Evolutionary conservation across 805 yeast genomes (phyloP).

Genomic region (Candida suzukii): DNA sequence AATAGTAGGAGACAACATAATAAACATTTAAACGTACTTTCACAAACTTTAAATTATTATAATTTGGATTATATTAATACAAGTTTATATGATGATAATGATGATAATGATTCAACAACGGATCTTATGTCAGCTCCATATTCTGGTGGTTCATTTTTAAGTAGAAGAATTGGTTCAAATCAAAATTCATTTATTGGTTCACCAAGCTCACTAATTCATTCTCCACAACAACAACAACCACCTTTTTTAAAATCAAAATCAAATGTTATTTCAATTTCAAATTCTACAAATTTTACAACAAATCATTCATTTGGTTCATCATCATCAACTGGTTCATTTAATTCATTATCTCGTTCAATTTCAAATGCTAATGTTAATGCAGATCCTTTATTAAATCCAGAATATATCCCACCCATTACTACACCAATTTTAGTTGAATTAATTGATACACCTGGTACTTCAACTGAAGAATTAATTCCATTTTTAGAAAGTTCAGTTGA

Average conservation of each 20-base stretch:
- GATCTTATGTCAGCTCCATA: not conserved
- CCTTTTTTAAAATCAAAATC: not conserved
- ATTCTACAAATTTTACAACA: not conserved
- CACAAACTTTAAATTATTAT: constrained; percentile 17
- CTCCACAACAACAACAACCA: not conserved
- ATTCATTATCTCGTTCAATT: not conserved
- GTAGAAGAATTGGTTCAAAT: not conserved
- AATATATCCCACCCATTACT: constrained; percentile 40
- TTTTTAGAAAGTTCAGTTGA: constrained; percentile 68
- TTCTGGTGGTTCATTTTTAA: not conserved
- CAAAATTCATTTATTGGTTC: not conserved
- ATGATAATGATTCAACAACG: not conserved
- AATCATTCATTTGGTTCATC: not conserved
- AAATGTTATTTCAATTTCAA: not conserved
- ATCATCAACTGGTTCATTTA: not conserved
- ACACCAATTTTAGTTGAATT: constrained; percentile 62
- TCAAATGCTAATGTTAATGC: constrained; percentile 1
- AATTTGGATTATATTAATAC: constrained; percentile 18
- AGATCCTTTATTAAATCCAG: constrained; percentile 1
- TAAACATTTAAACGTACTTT: constrained; percentile 1
- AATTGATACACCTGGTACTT: constrained; percentile 69
- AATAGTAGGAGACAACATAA: not conserved
- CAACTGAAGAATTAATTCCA: constrained; percentile 62
- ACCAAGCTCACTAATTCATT: not conserved
- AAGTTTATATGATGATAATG: constrained; percentile 11